Evolutionary conservation across 495 filamentous ascomycete genomes (phyloP).

Genomic region (Baudoinia panamericana): DNA sequence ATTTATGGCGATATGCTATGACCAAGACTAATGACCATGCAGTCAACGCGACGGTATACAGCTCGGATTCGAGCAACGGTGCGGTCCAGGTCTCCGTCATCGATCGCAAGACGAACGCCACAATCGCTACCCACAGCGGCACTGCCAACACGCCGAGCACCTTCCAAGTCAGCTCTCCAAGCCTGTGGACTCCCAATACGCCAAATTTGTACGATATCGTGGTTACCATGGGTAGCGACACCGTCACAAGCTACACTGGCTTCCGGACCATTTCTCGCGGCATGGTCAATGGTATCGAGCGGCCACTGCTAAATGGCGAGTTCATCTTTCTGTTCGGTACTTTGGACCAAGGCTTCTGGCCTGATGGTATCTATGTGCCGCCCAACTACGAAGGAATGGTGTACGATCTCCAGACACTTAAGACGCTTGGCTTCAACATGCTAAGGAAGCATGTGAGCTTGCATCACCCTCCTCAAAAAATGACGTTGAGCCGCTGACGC

Average conservation of each 20-base stretch:
- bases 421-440: slow-evolving; percentile 52
- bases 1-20: neutral
- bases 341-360: slow-evolving; percentile 58
- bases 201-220: slow-evolving; percentile 51
- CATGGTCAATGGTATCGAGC: slow-evolving; percentile 42
- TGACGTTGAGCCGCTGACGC: neutral
- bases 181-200: slow-evolving; percentile 47
- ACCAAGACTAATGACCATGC: neutral
- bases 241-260: slow-evolving; percentile 48
- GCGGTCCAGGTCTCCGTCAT: slow-evolving; percentile 35
- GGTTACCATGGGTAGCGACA: slow-evolving; percentile 42
- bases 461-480: neutral
- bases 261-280: slow-evolving; percentile 48
- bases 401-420: slow-evolving; percentile 47
- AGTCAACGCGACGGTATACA: slow-evolving; percentile 28
- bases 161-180: slow-evolving; percentile 38
- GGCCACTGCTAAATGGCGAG: slow-evolving; percentile 49
- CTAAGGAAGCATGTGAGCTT: slow-evolving; percentile 50
- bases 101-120: slow-evolving; percentile 25
- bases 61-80: slow-evolving; percentile 20
- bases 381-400: slow-evolving; percentile 52
- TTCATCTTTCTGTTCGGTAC: slow-evolving; percentile 55
- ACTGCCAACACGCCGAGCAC: slow-evolving; percentile 36
- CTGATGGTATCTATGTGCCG: slow-evolving; percentile 49
- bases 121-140: slow-evolving; percentile 31